A percentile compares a stretch with the other conserved stretches of the same genome.
Conservation (phyloP, 352 stramenopile genomes). For the Pythium aristosporum region DNA sequence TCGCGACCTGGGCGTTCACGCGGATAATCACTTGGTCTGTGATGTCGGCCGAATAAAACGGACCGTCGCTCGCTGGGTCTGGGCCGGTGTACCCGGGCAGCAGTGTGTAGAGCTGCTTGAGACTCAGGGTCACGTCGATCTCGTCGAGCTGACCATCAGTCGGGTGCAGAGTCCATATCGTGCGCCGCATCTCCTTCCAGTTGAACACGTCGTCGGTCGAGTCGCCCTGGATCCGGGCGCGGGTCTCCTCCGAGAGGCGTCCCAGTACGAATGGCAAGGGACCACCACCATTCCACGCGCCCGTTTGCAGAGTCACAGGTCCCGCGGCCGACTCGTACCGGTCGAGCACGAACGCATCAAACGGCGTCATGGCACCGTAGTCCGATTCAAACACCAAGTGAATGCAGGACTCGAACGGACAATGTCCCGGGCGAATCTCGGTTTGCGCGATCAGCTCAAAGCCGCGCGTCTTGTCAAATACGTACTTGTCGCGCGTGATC, state of each 20-base stretch:
- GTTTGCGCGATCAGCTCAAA: slow-evolving; percentile 7
- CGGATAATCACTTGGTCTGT: slow-evolving; percentile 50
- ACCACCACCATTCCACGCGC: neutral
- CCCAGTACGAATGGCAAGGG: slow-evolving; percentile 37
- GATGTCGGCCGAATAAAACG: slow-evolving; percentile 39
- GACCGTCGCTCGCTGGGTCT: slow-evolving; percentile 24
- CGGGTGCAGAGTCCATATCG: slow-evolving; percentile 44
- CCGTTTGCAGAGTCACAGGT: slow-evolving; percentile 6
- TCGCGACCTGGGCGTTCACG: slow-evolving; percentile 28
- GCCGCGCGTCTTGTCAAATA: slow-evolving; percentile 12
- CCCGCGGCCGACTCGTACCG: slow-evolving; percentile 30
- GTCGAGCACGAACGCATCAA: slow-evolving; percentile 54
- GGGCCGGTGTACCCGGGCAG: slow-evolving; percentile 29
- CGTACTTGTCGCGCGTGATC: neutral
- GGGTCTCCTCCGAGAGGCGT: slow-evolving; percentile 24
- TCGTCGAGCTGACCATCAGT: slow-evolving; percentile 22
- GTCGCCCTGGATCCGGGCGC: neutral
- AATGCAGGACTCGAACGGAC: slow-evolving; percentile 26
- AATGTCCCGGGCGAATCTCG: neutral
- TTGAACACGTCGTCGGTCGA: slow-evolving; percentile 2
- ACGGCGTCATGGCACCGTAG: slow-evolving; percentile 45
- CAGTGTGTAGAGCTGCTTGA: slow-evolving; percentile 59
- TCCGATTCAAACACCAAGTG: slow-evolving; percentile 43
- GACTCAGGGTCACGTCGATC: slow-evolving; percentile 50
- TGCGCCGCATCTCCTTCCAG: slow-evolving; percentile 35